A percentile compares a stretch with the other conserved stretches of the same genome.
Conservation (phyloP, 768 basidiomycete species). For the Lentinula detonsa region DNA sequence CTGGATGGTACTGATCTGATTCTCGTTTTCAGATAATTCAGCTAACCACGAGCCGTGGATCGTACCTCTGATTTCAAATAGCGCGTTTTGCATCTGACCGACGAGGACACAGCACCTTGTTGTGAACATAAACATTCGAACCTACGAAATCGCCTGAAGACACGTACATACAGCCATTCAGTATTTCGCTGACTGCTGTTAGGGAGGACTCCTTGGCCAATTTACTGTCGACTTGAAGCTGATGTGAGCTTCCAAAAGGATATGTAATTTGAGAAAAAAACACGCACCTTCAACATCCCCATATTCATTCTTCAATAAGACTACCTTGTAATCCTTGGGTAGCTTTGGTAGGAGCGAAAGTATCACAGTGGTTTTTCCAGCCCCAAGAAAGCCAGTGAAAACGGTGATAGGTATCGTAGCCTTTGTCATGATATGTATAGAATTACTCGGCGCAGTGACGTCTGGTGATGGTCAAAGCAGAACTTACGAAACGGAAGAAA, state of each 20-base stretch:
- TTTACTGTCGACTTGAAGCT: slow-evolving; percentile 73
- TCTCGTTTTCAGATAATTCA: background rate
- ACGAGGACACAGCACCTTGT: slow-evolving; percentile 88
- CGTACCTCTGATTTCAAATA: slow-evolving; percentile 79
- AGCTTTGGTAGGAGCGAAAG: slow-evolving; percentile 77
- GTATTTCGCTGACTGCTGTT: slow-evolving; percentile 85
- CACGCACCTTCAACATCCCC: slow-evolving; percentile 80
- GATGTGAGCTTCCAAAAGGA: background rate
- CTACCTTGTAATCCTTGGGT: slow-evolving; percentile 82
- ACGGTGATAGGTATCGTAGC: slow-evolving; percentile 77
- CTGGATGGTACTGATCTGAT: slow-evolving; percentile 75
- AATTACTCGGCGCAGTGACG: background rate
- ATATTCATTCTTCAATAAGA: slow-evolving; percentile 94
- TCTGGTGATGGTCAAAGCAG: background rate
- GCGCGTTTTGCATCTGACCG: slow-evolving; percentile 88
- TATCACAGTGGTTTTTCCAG: slow-evolving; percentile 77
- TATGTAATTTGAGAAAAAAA: background rate
- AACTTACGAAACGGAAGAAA: background rate
- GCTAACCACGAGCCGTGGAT: slow-evolving; percentile 2
- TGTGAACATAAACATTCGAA: background rate
- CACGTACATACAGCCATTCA: slow-evolving; percentile 92
- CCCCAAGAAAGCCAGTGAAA: slow-evolving; percentile 91
- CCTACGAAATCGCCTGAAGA: background rate
- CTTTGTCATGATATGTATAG: background rate
- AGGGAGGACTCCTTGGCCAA: slow-evolving; percentile 81